Base-by-base conservation (phyloP, 2,329 filamentous ascomycete species). In the Cytospora mali region DNA sequence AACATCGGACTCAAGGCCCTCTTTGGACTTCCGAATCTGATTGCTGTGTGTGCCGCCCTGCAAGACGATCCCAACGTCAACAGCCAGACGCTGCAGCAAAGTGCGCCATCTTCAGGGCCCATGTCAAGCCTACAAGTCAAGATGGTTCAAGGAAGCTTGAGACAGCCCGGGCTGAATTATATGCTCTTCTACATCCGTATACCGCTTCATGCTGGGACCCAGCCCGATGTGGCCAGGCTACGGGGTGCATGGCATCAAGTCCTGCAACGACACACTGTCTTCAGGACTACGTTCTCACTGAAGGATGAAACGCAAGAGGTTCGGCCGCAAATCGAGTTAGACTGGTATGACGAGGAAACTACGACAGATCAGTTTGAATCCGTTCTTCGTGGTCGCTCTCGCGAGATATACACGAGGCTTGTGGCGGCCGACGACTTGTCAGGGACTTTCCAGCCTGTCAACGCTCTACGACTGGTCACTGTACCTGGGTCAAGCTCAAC, bases 141-240 rank as follows among this genome's bases (percentile, higher is more conserved):
- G 42, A 48, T 48, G 42, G 18, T 48, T 21, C 42, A 48, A 48
- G 42, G 42, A 18, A 48, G 42, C 42, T 48, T 48, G 42, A 48
- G 23, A 48, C 42, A 48, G 42, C 42, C 42, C 42, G 42, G 42
- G 9, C 23, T 48, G 9, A 48, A 48, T 14, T 48, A 48, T 21
- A 48, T 48, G 42, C 42, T 48, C 23, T 48, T 48, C 42, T 9
- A 48, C 4, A 48, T 48, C 23, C 14, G 42, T 7, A 48, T 48
- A 48, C 42, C 42, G 23, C 18, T 48, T n/a, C 18, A 48, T 14
- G 42, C 42, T 48, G 42, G 42, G 42, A 48, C 42, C 18, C 42
- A 48, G 18, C 42, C 42, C 42, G 42, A 48, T 48, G 42, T 48
- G 42, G 42, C 42, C 42, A 48, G 42, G 42, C 18, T 48, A 5